Percentiles rank a stretch among this genome's conserved stretches.
These are phyloP conservation scores for Trifolium repens DNA, from an alignment of 306 rosid species.

Conservation along the genomic window DNA sequence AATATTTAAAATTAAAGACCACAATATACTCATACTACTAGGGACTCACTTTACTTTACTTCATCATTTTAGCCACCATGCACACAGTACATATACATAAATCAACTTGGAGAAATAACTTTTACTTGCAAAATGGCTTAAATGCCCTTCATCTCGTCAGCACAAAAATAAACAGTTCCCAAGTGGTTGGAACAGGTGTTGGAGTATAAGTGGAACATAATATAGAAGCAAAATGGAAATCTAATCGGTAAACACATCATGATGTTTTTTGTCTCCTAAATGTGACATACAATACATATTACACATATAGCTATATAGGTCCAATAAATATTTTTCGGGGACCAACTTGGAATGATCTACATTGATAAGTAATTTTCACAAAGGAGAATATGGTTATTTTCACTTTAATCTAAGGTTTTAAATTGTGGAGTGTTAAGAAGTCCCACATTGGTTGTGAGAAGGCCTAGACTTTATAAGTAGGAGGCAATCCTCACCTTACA, in stretches of 20 bases:
- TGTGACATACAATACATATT: slow-evolving; percentile 10
- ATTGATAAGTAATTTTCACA: not conserved
- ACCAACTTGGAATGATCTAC: slow-evolving; percentile 31
- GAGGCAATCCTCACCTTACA: too few species aligned
- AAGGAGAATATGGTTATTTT: not conserved
- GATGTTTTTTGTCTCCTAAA: slow-evolving; percentile 42
- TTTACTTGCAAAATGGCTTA: not conserved
- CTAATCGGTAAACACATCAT: slow-evolving; percentile 65
- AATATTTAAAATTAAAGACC: slow-evolving; percentile 29
- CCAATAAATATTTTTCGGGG: slow-evolving; percentile 17
- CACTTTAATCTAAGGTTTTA: too few species aligned
- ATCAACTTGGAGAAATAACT: not conserved
- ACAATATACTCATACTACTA: not conserved
- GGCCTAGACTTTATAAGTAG: too few species aligned
- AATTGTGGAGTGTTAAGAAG: too few species aligned
- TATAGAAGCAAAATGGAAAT: slow-evolving; percentile 52
- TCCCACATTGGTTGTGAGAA: too few species aligned
- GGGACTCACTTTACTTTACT: slow-evolving; percentile 20
- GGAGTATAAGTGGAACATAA: slow-evolving; percentile 48
- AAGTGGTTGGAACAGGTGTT: slow-evolving; percentile 38
- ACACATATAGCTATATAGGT: slow-evolving; percentile 38
- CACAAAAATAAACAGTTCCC: slow-evolving; percentile 28
- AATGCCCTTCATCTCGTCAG: slow-evolving; percentile 15
- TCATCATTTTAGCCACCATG: slow-evolving; percentile 29
- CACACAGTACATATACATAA: not conserved